phyloP scores from a whole-genome alignment of 768 basidiomycete species.

The Lanmaoa rubissima region DNA sequence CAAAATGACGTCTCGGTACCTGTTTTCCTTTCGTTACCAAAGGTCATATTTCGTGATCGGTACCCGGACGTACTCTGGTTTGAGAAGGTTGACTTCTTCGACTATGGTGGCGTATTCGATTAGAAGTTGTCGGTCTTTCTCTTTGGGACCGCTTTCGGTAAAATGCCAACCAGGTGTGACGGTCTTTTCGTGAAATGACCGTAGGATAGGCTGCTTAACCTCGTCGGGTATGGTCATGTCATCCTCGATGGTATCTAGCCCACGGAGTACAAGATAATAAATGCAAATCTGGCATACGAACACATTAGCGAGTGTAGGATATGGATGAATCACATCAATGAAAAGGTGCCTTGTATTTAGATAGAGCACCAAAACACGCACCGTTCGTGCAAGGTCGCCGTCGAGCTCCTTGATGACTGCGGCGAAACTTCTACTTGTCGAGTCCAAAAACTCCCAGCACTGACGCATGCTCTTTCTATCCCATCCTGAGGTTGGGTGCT shows the following conservation, averaged over 20 bases:
- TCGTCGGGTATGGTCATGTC: constrained; percentile 93
- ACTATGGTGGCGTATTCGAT: constrained; percentile 81
- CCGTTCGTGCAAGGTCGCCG: constrained; percentile 89
- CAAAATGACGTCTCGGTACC: constrained; percentile 77
- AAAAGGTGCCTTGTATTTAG: background rate
- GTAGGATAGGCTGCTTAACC: constrained; percentile 82
- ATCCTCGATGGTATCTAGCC: constrained; percentile 96
- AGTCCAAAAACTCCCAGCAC: constrained; percentile 89
- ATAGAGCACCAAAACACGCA: constrained; percentile 42
- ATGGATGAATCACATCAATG: background rate
- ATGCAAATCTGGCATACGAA: constrained; percentile 70
- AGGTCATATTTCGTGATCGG: background rate
- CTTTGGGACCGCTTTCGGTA: constrained; percentile 74
- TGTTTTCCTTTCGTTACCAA: constrained; percentile 26
- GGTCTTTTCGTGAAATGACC: constrained; percentile 77
- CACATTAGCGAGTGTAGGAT: background rate
- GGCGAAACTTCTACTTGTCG: constrained; percentile 86
- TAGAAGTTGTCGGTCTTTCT: constrained; percentile 85
- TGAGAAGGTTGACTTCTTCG: constrained; percentile 72
- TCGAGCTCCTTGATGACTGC: constrained; percentile 96
- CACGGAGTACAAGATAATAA: constrained; percentile 93
- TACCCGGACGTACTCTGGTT: constrained; percentile 47
- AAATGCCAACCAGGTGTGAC: constrained; percentile 86
- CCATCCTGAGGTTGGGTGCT: constrained; percentile 83
- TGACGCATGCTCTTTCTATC: constrained; percentile 81